phyloP scores from a whole-genome alignment of 441 rosid species.

The Cnidoscolus chayamansa region DNA sequence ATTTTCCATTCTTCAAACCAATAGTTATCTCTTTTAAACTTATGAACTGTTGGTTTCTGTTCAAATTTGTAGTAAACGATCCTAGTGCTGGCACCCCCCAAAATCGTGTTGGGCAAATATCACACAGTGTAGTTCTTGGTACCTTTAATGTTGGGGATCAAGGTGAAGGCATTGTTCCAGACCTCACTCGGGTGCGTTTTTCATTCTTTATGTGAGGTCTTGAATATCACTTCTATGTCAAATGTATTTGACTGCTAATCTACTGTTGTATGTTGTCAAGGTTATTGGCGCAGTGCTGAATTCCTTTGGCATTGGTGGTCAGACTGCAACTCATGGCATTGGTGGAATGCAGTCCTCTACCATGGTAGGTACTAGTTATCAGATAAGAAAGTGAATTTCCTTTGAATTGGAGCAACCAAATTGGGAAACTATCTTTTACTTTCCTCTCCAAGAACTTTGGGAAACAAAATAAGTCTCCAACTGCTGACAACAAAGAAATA shows the following conservation, averaged over 20 bases:
- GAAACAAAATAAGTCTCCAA: no score
- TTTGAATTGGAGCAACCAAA: background rate
- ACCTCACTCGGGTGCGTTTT: conserved; percentile 55
- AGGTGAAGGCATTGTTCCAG: conserved; percentile 68
- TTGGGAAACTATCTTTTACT: background rate
- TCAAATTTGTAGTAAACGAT: conserved; percentile 50
- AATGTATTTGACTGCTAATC: conserved; percentile 1
- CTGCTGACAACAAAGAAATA: no score
- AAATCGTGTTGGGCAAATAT: conserved; percentile 63
- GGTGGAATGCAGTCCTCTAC: conserved; percentile 41
- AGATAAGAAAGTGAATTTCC: no score
- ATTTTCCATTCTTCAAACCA: background rate
- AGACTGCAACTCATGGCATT: conserved; percentile 37
- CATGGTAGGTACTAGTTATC: conserved; percentile 37
- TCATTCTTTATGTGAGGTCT: conserved; percentile 7
- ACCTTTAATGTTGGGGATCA: conserved; percentile 78
- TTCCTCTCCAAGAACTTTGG: no score
- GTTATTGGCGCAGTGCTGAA: conserved; percentile 86
- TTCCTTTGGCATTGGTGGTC: conserved; percentile 74
- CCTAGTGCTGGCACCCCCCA: conserved; percentile 48
- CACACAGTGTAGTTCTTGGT: conserved; percentile 90
- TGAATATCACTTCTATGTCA: conserved; percentile 11
- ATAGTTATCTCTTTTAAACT: background rate
- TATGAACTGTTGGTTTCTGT: conserved; percentile 5
- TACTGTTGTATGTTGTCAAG: conserved; percentile 37